A percentile compares a stretch with the other conserved stretches of the same genome.
Evolutionary conservation across 805 yeast species (phyloP).

Genomic region (Barnettozyma salicaria): DNA sequence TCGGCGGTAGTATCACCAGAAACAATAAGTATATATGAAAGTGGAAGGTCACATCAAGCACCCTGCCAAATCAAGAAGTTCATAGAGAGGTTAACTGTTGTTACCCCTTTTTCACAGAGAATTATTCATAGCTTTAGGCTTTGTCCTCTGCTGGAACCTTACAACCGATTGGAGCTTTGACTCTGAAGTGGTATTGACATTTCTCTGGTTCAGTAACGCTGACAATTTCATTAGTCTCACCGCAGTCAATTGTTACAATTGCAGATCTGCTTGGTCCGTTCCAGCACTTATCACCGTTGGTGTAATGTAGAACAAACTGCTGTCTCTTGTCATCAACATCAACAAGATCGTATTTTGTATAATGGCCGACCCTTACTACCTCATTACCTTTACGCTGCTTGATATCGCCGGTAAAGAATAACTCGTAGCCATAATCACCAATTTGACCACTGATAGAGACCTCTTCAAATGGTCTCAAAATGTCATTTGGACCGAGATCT

Average conservation of each 20-base stretch:
- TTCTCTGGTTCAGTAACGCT: slow-evolving; percentile 82
- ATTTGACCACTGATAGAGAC: slow-evolving; percentile 42
- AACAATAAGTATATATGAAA: no score
- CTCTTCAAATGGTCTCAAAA: slow-evolving; percentile 52
- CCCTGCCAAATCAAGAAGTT: not conserved
- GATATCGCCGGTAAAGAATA: slow-evolving; percentile 52
- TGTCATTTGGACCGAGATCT: slow-evolving; percentile 56
- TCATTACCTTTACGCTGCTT: slow-evolving; percentile 50
- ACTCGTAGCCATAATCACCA: slow-evolving; percentile 67
- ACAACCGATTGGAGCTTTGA: slow-evolving; percentile 39
- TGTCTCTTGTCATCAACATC: slow-evolving; percentile 29
- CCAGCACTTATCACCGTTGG: slow-evolving; percentile 81
- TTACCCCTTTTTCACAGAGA: no score
- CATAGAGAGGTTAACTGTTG: no score
- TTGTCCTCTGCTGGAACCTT: slow-evolving; percentile 7
- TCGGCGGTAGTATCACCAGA: no score
- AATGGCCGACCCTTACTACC: slow-evolving; percentile 46
- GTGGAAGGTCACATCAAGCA: no score
- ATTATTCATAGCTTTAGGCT: not conserved
- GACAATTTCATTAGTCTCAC: slow-evolving; percentile 46
- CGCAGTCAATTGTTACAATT: slow-evolving; percentile 59
- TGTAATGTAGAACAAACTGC: slow-evolving; percentile 37
- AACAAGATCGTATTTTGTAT: slow-evolving; percentile 23
- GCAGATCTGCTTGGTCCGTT: slow-evolving; percentile 85
- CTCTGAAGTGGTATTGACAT: slow-evolving; percentile 64